Percentiles rank a stretch among this genome's conserved stretches.
Evolutionary conservation across 257 asterid species (phyloP).

Genomic region (Solanum pimpinellifolium): DNA sequence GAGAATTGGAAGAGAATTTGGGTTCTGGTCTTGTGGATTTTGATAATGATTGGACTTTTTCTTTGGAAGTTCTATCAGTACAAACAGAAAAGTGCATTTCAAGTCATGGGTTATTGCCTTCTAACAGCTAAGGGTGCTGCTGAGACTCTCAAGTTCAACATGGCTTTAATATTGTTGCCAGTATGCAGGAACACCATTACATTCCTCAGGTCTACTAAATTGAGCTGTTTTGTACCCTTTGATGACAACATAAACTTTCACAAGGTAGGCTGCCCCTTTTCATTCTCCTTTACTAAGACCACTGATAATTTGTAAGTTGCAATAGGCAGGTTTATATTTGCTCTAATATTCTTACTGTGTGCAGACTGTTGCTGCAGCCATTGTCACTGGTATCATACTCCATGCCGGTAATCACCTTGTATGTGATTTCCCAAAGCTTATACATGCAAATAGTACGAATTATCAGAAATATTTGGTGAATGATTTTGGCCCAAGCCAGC

Average conservation of each 20-base stretch:
- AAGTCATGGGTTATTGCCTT: slow-evolving; percentile 81
- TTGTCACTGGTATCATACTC: slow-evolving; percentile 72
- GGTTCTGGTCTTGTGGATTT: slow-evolving; percentile 62
- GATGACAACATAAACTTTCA: slow-evolving; percentile 96
- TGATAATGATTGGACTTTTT: slow-evolving; percentile 74
- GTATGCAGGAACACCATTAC: slow-evolving; percentile 91
- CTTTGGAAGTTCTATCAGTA: slow-evolving; percentile 76
- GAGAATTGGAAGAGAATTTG: slow-evolving; percentile 90
- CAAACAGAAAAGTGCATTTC: slow-evolving; percentile 53
- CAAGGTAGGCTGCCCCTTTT: slow-evolving; percentile 37
- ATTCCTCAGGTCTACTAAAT: slow-evolving; percentile 76
- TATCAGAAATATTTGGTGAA: slow-evolving; percentile 26
- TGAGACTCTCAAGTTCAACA: slow-evolving; percentile 83
- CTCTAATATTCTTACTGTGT: not conserved
- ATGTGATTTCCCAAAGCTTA: slow-evolving; percentile 89
- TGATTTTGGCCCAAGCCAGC: slow-evolving; percentile 50
- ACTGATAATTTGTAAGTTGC: not conserved
- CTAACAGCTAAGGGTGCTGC: slow-evolving; percentile 96
- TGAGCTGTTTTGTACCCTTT: slow-evolving; percentile 63
- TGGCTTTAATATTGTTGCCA: slow-evolving; percentile 88
- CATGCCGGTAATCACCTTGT: slow-evolving; percentile 97
- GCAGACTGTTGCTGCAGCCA: slow-evolving; percentile 90
- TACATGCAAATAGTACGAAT: slow-evolving; percentile 15
- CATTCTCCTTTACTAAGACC: not conserved
- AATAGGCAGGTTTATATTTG: not conserved